Percentiles rank a stretch among this genome's conserved stretches.
Evolutionary conservation across 768 basidiomycete species (phyloP).

Genomic region (Rhizopogon rudus): DNA sequence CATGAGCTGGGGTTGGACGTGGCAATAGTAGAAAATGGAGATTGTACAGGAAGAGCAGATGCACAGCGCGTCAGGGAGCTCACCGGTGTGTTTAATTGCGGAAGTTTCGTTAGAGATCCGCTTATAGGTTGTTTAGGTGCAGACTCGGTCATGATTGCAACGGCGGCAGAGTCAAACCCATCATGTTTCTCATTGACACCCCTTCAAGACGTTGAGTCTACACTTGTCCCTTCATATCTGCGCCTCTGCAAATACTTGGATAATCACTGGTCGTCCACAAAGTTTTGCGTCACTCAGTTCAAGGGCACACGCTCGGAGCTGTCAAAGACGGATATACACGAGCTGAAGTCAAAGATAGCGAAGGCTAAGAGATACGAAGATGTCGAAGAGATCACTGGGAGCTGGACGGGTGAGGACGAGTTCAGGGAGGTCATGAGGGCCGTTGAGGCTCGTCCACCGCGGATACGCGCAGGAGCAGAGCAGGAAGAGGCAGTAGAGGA

Average conservation of each 20-base stretch:
- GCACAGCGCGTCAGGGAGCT: slow-evolving; percentile 65
- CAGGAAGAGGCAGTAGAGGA: slow-evolving; percentile 23
- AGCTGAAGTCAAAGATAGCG: slow-evolving; percentile 47
- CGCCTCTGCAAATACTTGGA: slow-evolving; percentile 70
- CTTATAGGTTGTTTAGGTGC: slow-evolving; percentile 44
- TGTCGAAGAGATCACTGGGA: slow-evolving; percentile 44
- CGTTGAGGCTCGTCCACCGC: slow-evolving; percentile 30
- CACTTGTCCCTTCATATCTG: slow-evolving; percentile 68
- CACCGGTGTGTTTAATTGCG: slow-evolving; percentile 51
- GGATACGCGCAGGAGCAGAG: not conserved
- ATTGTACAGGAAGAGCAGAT: slow-evolving; percentile 77
- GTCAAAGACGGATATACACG: slow-evolving; percentile 55
- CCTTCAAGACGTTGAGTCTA: slow-evolving; percentile 61
- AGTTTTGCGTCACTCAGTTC: slow-evolving; percentile 84
- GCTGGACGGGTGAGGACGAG: slow-evolving; percentile 59
- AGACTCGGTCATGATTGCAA: slow-evolving; percentile 93
- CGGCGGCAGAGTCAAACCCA: slow-evolving; percentile 90
- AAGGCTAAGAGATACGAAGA: slow-evolving; percentile 60
- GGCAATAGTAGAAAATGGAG: slow-evolving; percentile 93
- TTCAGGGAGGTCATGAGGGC: slow-evolving; percentile 48
- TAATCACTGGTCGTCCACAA: slow-evolving; percentile 81
- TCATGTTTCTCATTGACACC: slow-evolving; percentile 76
- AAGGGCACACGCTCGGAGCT: slow-evolving; percentile 55
- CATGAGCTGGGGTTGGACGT: slow-evolving; percentile 66
- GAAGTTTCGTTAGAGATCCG: not conserved